Base-by-base conservation (phyloP, 116 monocot species). In the Zostera marina region DNA sequence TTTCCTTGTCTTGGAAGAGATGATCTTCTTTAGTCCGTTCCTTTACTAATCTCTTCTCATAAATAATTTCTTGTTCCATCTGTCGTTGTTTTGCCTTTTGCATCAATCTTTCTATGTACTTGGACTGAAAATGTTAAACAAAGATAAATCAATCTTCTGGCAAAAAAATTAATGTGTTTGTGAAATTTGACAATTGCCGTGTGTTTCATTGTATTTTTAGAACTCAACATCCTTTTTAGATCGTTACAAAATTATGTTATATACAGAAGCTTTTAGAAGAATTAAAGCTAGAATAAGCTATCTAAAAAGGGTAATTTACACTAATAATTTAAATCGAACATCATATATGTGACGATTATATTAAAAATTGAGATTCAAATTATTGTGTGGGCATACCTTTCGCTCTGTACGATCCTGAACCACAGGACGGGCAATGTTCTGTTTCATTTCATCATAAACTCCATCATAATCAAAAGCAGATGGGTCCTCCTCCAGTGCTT, bases 1-100 rank as follows among this genome's bases (percentile, higher is more conserved):
- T 94, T 45, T 88, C 88, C 66, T 94, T 94, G 58, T 82, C 82
- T 11, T 67, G 77, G 77, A 47, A 85, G 0, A 85, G 71, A 67
- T 94, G 85, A 54, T 94, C 94, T 12, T 94, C 94, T 63, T 94
- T 88, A 69, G 66, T 82, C 53, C 88, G 76, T 69, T 94, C 94
- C 62, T 88, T 94, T 23, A 78, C 53, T 23, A 88, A 54, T 62
- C 82, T 88, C 66, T 64, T 88, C 68, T 94, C 94, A 65, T 82
- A 94, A 54, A 88, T 61, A 49, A 88, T 64, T 69, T 94, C 88
- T 46, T 82, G 88, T 32, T 84, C 82, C 16, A 77, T 71, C 49
- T 88, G 73, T 11, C 88, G 72, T 73, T 80, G 71, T 66, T 94
- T 84, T 55, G 77, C 82, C 51, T 77, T 88, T 48, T 69, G 68